These are phyloP conservation scores for Wallemia mellicola DNA, from an alignment of 1,284 basidiomycete genomes.

Conservation along the genomic window DNA sequence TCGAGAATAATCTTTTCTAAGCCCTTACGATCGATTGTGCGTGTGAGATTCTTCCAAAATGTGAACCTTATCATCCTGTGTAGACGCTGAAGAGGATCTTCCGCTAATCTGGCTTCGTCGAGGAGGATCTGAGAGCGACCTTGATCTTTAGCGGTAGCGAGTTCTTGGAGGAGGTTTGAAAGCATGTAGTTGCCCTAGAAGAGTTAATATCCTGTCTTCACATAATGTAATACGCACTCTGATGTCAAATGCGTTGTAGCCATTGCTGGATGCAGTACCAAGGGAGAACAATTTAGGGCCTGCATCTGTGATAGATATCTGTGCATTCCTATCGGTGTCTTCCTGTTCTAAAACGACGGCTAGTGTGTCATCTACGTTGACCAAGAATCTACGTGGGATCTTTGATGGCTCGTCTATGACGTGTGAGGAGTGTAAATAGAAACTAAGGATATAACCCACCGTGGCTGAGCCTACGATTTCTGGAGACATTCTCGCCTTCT, in stretches of 20 bases:
- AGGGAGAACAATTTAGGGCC: slow-evolving; percentile 87
- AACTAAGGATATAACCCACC: slow-evolving; percentile 4
- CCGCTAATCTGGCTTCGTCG: slow-evolving; percentile 81
- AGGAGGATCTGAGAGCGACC: slow-evolving; percentile 83
- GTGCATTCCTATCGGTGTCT: slow-evolving; percentile 86
- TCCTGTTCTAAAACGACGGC: slow-evolving; percentile 87
- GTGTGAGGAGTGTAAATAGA: not conserved
- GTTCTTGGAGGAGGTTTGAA: slow-evolving; percentile 91
- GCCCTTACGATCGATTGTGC: slow-evolving; percentile 86
- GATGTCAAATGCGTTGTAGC: slow-evolving; percentile 87
- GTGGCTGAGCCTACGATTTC: slow-evolving; percentile 12
- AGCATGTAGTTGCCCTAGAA: slow-evolving; percentile 88
- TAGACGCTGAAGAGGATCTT: slow-evolving; percentile 87
- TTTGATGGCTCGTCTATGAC: slow-evolving; percentile 19
- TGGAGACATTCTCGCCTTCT: slow-evolving; percentile 12
- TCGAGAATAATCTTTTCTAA: slow-evolving; percentile 87
- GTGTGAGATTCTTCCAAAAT: slow-evolving; percentile 91
- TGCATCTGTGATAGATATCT: slow-evolving; percentile 85
- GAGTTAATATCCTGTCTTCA: not conserved
- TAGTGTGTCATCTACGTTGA: slow-evolving; percentile 97
- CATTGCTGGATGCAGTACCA: slow-evolving; percentile 87
- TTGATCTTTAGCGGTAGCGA: slow-evolving; percentile 85
- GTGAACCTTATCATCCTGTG: slow-evolving; percentile 94
- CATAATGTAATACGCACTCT: slow-evolving; percentile 27
- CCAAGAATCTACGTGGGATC: slow-evolving; percentile 47